phyloP scores from a whole-genome alignment of 2,329 filamentous ascomycete genomes.

The Aspergillus sergii region DNA sequence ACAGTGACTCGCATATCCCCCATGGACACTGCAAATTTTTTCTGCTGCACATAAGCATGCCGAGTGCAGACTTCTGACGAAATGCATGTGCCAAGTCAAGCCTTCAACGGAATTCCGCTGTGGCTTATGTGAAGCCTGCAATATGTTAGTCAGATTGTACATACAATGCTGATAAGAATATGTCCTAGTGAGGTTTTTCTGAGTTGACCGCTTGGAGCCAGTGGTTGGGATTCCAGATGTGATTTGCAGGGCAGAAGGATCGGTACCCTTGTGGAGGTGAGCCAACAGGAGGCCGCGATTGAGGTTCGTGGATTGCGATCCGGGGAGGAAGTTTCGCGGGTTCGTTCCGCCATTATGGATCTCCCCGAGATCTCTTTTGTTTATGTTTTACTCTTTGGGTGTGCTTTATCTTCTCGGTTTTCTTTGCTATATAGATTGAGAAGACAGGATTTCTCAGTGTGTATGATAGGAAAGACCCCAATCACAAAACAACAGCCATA shows the following conservation, averaged over 20 bases:
- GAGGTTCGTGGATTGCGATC: not conserved
- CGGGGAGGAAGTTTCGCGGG: not conserved
- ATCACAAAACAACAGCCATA: too few species aligned
- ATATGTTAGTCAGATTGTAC: not conserved
- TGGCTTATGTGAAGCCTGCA: not conserved
- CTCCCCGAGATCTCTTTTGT: not conserved
- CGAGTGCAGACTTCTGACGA: not conserved
- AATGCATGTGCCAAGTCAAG: not conserved
- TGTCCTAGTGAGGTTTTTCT: too few species aligned
- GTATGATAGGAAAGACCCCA: too few species aligned
- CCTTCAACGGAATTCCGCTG: not conserved
- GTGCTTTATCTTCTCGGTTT: not conserved
- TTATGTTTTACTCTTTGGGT: not conserved
- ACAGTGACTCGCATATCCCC: too few species aligned
- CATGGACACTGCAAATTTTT: not conserved
- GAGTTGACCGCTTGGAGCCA: not conserved
- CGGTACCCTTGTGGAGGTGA: not conserved
- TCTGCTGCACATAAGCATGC: not conserved
- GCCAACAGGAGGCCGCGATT: not conserved
- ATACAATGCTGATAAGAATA: not conserved
- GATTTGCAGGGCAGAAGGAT: constrained; percentile 6
- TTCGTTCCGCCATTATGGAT: not conserved
- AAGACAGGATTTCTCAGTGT: too few species aligned
- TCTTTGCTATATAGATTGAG: not conserved
- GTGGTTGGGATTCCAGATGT: not conserved